Conservation (phyloP, 345 rosid genomes). For the Acer yangbiense region DNA sequence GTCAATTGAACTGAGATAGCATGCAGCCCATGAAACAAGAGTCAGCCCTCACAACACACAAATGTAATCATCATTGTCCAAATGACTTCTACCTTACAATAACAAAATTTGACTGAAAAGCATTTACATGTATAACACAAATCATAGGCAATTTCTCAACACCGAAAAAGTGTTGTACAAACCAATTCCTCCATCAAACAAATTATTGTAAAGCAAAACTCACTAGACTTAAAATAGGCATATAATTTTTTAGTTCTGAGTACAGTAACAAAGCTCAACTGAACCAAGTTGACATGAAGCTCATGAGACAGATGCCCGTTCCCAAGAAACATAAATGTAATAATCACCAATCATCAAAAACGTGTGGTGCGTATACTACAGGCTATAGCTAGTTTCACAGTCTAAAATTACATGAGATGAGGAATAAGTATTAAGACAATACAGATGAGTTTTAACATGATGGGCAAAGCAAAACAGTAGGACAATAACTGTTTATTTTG, state of each 20-base stretch:
- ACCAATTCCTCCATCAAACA: neutral
- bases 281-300: neutral
- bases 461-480: neutral
- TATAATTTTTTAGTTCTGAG: neutral
- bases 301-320: neutral
- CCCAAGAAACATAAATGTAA: neutral
- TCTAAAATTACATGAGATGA: neutral
- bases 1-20: neutral
- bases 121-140: neutral
- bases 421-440: neutral
- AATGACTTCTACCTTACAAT: neutral
- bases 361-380: neutral
- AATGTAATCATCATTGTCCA: neutral
- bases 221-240: neutral
- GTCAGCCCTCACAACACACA: neutral
- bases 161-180: neutral
- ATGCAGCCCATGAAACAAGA: neutral
- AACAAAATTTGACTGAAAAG: neutral
- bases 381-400: neutral
- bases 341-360: neutral
- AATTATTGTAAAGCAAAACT: neutral
- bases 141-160: neutral
- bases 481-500: neutral
- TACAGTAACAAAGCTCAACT: neutral
- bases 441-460: neutral